Conservation (phyloP, 1,284 basidiomycete genomes). For the Vanrija sp. region DNA sequence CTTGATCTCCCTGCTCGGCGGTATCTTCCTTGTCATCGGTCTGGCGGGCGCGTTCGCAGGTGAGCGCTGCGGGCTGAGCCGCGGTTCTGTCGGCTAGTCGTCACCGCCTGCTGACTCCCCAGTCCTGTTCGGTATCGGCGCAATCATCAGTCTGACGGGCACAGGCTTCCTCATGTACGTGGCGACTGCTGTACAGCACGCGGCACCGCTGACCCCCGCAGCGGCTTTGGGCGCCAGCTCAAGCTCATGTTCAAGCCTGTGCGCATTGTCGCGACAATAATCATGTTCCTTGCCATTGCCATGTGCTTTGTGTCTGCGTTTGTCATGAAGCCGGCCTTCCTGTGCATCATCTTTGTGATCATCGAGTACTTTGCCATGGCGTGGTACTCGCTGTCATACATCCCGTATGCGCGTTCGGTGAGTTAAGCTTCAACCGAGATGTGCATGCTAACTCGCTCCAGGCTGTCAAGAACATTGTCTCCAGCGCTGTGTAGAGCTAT, state of each 20-base stretch:
- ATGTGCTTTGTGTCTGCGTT: slow-evolving; percentile 79
- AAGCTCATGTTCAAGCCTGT: slow-evolving; percentile 92
- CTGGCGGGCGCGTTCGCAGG: slow-evolving; percentile 70
- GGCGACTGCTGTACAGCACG: slow-evolving; percentile 2
- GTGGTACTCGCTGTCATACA: slow-evolving; percentile 57
- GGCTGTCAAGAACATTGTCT: slow-evolving; percentile 12
- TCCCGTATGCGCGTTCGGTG: slow-evolving; percentile 75
- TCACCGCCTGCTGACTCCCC: background rate
- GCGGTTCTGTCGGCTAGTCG: no score
- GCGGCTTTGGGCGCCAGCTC: slow-evolving; percentile 70
- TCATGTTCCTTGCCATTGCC: slow-evolving; percentile 71
- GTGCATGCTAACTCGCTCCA: slow-evolving; percentile 5
- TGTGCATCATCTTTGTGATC: slow-evolving; percentile 66
- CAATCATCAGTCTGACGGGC: slow-evolving; percentile 74
- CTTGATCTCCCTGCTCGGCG: slow-evolving; percentile 66
- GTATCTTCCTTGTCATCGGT: slow-evolving; percentile 71
- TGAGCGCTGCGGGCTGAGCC: no score
- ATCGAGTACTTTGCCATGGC: slow-evolving; percentile 58
- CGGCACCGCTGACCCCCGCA: slow-evolving; percentile 1
- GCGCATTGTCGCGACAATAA: slow-evolving; percentile 73
- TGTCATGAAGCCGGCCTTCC: slow-evolving; percentile 49
- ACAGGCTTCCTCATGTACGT: slow-evolving; percentile 87
- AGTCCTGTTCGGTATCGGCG: slow-evolving; percentile 81
- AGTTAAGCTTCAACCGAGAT: slow-evolving; percentile 3
- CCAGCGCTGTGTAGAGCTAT: background rate